Evolutionary conservation across 2,329 filamentous ascomycete genomes (phyloP).

Genomic region (Hypoxylon sp.): DNA sequence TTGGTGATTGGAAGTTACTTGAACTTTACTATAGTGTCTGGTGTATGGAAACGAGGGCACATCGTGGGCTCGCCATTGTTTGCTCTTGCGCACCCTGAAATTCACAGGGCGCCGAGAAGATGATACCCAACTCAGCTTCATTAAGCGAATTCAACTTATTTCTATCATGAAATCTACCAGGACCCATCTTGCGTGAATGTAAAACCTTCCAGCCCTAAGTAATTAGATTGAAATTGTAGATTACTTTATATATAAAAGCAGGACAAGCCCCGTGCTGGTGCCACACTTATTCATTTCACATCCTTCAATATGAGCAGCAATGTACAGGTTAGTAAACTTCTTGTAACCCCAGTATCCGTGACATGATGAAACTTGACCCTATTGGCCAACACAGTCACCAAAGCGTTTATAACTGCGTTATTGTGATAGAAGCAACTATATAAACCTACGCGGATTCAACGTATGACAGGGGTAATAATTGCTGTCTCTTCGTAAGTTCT

Average conservation of each 20-base stretch:
- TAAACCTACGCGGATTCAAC: not conserved
- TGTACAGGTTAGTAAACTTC: too few relatives aligned
- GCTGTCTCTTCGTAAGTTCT: not conserved
- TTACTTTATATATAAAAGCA: not conserved
- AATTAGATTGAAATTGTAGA: not conserved
- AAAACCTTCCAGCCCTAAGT: not conserved
- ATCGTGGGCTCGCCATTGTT: slow-evolving; percentile 17
- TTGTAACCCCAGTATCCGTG: too few relatives aligned
- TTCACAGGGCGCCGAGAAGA: slow-evolving; percentile 26
- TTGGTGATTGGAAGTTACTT: slow-evolving; percentile 12
- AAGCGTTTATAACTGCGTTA: not conserved
- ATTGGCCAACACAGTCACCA: too few relatives aligned
- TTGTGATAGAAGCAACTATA: not conserved
- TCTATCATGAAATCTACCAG: not conserved
- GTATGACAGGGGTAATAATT: not conserved
- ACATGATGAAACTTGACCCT: too few relatives aligned
- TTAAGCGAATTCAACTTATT: slow-evolving; percentile 23
- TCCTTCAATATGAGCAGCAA: too few relatives aligned
- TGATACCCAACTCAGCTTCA: slow-evolving; percentile 44
- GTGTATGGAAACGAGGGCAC: slow-evolving; percentile 13
- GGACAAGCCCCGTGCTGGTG: too few relatives aligned
- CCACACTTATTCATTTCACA: too few relatives aligned
- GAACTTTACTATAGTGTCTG: slow-evolving; percentile 1
- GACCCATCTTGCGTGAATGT: not conserved
- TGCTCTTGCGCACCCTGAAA: slow-evolving; percentile 18